phyloP scores from a whole-genome alignment of 257 asterid species.

The Vinca minor region DNA sequence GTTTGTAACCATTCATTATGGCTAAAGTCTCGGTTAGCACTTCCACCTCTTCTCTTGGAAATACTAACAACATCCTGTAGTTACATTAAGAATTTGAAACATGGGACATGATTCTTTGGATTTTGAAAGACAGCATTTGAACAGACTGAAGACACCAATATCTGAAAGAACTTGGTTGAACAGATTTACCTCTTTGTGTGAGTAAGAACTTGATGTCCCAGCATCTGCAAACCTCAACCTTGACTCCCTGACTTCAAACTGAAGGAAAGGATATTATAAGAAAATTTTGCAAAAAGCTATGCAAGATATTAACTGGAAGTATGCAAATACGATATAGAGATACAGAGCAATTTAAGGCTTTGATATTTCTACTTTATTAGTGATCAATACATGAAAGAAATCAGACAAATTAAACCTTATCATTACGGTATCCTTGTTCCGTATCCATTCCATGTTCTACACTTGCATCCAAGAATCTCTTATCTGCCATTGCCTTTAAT shows the following conservation, averaged over 20 bases:
- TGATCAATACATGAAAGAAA: background rate
- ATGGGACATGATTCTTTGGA: conserved; percentile 13
- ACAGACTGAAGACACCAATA: conserved; percentile 12
- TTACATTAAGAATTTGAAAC: conserved; percentile 26
- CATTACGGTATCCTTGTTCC: conserved; percentile 36
- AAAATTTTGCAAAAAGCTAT: conserved; percentile 2
- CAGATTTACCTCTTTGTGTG: conserved; percentile 86
- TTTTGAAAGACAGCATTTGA: conserved; percentile 11
- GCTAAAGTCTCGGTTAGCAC: conserved; percentile 42
- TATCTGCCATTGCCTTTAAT: conserved; percentile 74
- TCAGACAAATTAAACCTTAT: conserved; percentile 43
- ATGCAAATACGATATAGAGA: background rate
- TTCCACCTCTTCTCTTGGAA: conserved; percentile 95
- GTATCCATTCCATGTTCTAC: conserved; percentile 38
- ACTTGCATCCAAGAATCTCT: conserved; percentile 63
- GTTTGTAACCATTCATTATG: conserved; percentile 91
- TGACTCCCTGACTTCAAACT: conserved; percentile 56
- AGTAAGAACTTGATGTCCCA: conserved; percentile 69
- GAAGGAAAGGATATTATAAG: conserved; percentile 20
- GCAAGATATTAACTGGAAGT: background rate
- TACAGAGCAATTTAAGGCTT: background rate
- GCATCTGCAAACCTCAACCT: conserved; percentile 77
- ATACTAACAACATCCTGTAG: conserved; percentile 64
- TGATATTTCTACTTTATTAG: background rate
- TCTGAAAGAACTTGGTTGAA: too few species aligned